Evolutionary conservation across 1,284 basidiomycete species (phyloP).

Genomic region (Veloboletus limbatus): DNA sequence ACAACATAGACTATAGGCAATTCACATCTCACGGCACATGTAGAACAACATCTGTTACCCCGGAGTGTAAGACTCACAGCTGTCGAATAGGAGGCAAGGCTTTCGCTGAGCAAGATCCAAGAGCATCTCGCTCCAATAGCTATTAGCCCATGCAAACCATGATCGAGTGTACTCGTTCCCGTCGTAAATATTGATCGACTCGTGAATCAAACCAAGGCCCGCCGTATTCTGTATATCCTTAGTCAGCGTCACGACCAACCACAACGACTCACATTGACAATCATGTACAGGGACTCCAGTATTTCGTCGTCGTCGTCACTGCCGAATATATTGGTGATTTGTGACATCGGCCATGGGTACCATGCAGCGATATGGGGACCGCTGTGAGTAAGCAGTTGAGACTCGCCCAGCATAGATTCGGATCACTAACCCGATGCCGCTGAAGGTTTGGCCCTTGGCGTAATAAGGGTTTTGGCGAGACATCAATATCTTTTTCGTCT

Average conservation of each 20-base stretch:
- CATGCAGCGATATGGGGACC: slow-evolving; percentile 72
- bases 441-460: slow-evolving; percentile 59
- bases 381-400: slow-evolving; percentile 35
- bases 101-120: slow-evolving; percentile 72
- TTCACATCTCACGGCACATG: not conserved
- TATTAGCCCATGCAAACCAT: slow-evolving; percentile 84
- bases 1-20: not conserved
- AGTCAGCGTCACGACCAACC: not conserved
- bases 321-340: slow-evolving; percentile 69
- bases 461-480: slow-evolving; percentile 70
- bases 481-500: slow-evolving; percentile 59
- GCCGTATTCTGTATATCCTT: slow-evolving; percentile 54
- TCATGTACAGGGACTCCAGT: slow-evolving; percentile 52
- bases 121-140: slow-evolving; percentile 78
- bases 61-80: slow-evolving; percentile 50
- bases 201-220: slow-evolving; percentile 75
- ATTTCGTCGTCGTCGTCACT: slow-evolving; percentile 72
- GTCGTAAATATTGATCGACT: slow-evolving; percentile 66
- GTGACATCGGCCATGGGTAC: slow-evolving; percentile 82
- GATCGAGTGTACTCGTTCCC: slow-evolving; percentile 60
- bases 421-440: slow-evolving; percentile 59
- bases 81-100: slow-evolving; percentile 62
- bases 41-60: slow-evolving; percentile 34
- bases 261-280: slow-evolving; percentile 55
- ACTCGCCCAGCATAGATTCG: not conserved